phyloP scores from a whole-genome alignment of 2,329 filamentous ascomycete species.

The Raffaelea arxii region DNA sequence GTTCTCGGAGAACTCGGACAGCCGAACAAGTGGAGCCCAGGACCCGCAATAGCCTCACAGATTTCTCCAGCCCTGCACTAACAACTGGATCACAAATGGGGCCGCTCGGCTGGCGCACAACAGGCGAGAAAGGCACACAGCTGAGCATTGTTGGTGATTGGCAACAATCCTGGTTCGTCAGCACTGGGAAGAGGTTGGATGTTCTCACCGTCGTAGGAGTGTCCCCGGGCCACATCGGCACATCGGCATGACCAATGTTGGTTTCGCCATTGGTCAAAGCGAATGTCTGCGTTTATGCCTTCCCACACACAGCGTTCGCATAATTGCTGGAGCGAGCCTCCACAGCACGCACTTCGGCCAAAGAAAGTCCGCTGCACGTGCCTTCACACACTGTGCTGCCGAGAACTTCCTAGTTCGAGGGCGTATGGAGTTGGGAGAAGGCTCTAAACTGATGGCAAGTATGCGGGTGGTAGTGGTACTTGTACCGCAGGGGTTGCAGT shows the following conservation, averaged over 20 bases:
- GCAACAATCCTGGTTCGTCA: too few species aligned
- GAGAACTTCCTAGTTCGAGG: slow-evolving; percentile 44
- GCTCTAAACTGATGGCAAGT: slow-evolving; percentile 40
- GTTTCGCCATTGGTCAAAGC: neutral
- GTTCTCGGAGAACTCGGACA: neutral
- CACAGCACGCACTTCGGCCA: slow-evolving; percentile 53
- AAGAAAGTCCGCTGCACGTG: slow-evolving; percentile 40
- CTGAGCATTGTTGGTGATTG: slow-evolving; percentile 63
- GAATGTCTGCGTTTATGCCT: slow-evolving; percentile 41
- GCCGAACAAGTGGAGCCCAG: neutral
- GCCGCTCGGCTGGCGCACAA: slow-evolving; percentile 36
- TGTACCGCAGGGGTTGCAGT: slow-evolving; percentile 1
- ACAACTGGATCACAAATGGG: slow-evolving; percentile 31
- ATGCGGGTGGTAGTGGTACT: slow-evolving; percentile 3
- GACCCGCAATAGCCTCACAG: neutral
- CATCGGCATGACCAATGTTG: neutral
- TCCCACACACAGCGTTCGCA: slow-evolving; percentile 46
- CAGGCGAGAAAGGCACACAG: slow-evolving; percentile 62
- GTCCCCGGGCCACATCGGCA: slow-evolving; percentile 37
- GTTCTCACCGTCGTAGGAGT: slow-evolving; percentile 49
- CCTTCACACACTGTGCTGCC: slow-evolving; percentile 57
- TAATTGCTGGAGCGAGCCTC: slow-evolving; percentile 53
- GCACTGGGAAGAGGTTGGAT: too few species aligned
- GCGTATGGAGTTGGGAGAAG: slow-evolving; percentile 59
- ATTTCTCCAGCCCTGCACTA: slow-evolving; percentile 13